Percentiles rank a stretch among this genome's conserved stretches.
These are phyloP conservation scores for Sporothrix dimorphospora DNA, from an alignment of 2,329 filamentous ascomycete genomes.

Conservation along the genomic window DNA sequence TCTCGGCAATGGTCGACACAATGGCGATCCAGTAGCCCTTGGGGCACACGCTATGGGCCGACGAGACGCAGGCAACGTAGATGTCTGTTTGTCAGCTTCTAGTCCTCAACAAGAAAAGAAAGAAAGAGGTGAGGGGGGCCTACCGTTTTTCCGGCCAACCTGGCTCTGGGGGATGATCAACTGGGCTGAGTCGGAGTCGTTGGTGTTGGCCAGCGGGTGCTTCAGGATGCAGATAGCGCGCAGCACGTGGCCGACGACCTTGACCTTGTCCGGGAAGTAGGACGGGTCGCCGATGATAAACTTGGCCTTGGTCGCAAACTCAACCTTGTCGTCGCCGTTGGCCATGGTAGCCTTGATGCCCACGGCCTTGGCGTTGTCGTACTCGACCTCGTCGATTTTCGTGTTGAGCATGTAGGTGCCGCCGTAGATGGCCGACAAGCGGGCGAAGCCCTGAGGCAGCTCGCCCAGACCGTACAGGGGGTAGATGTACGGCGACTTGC, in stretches of 20 bases:
- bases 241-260: slow-evolving; percentile 84
- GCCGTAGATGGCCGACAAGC: slow-evolving; percentile 96
- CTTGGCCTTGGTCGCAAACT: slow-evolving; percentile 94
- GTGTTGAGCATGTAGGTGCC: slow-evolving; percentile 99
- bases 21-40: slow-evolving; percentile 99
- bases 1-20: slow-evolving; percentile 95
- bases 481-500: slow-evolving; percentile 99
- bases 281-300: slow-evolving; percentile 95
- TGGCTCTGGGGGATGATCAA: slow-evolving; percentile 98
- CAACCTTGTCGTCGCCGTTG: slow-evolving; percentile 80
- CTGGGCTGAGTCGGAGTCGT: slow-evolving; percentile 86
- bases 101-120: neutral
- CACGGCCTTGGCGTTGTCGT: slow-evolving; percentile 81
- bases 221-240: slow-evolving; percentile 98
- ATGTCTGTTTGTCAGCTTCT: slow-evolving; percentile 64
- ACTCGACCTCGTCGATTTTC: slow-evolving; percentile 83
- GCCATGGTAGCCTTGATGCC: slow-evolving; percentile 98
- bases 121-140: slow-evolving; percentile 37
- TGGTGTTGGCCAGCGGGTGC: slow-evolving; percentile 89
- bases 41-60: slow-evolving; percentile 96
- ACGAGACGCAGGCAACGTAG: slow-evolving; percentile 94
- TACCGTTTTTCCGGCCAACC: slow-evolving; percentile 94
- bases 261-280: slow-evolving; percentile 91
- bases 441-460: slow-evolving; percentile 95
- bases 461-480: slow-evolving; percentile 96